Conservation (phyloP, 169 alveolate species). For the Plasmodium knowlesi region DNA sequence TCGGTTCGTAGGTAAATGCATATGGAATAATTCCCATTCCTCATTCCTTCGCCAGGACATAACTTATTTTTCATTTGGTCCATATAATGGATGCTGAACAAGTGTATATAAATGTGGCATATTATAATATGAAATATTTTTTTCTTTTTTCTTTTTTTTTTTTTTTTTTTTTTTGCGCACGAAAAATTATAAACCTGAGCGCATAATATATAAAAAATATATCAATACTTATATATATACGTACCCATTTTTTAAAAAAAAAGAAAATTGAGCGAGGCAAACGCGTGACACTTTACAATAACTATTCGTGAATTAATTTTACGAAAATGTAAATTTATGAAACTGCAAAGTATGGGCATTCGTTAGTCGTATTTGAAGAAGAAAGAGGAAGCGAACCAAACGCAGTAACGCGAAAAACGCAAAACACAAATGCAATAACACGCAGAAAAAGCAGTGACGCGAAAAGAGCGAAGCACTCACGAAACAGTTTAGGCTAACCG, state of each 20-base stretch:
- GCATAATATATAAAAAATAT: not conserved
- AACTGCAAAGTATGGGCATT: not conserved
- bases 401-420: not conserved
- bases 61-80: not conserved
- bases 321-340: not conserved
- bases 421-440: not conserved
- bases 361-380: not conserved
- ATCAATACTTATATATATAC: no score
- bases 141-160: no score
- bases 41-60: not conserved
- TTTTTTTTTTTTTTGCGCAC: not conserved
- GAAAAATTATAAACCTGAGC: not conserved
- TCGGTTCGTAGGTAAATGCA: not conserved
- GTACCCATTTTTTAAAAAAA: not conserved
- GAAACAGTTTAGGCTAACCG: not conserved
- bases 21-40: not conserved
- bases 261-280: not conserved
- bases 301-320: not conserved
- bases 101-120: not conserved
- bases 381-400: not conserved
- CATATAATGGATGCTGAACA: not conserved
- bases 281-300: not conserved
- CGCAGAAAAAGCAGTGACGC: not conserved
- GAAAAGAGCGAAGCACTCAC: not conserved
- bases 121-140: not conserved